These are phyloP conservation scores for Eucommia ulmoides DNA, from an alignment of 257 asterid species.

Conservation along the genomic window DNA sequence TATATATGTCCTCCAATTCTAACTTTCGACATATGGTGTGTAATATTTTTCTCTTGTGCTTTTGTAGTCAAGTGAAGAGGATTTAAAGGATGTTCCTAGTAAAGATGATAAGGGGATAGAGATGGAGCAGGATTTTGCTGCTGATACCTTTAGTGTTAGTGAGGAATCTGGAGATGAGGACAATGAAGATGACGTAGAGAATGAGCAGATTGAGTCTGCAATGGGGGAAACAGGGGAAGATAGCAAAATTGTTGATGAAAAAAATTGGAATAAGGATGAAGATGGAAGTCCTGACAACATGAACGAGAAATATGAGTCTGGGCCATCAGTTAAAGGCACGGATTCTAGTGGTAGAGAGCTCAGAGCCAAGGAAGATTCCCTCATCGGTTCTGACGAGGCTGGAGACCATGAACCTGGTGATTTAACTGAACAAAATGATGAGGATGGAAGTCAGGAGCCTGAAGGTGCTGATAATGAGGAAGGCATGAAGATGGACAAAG, in stretches of 20 bases:
- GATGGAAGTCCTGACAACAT: constrained; percentile 23
- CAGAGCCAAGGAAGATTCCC: constrained; percentile 61
- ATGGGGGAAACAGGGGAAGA: constrained; percentile 69
- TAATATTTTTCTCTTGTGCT: constrained; percentile 4
- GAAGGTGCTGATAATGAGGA: constrained; percentile 25
- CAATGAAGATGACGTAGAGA: constrained; percentile 39
- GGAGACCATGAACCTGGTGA: constrained; percentile 31
- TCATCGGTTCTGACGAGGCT: constrained; percentile 26
- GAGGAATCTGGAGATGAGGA: constrained; percentile 70
- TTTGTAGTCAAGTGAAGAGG: constrained; percentile 52
- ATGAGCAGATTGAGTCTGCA: constrained; percentile 62
- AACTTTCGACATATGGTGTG: too few species aligned
- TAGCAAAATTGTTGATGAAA: constrained; percentile 70
- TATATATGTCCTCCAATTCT: too few species aligned
- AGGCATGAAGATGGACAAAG: constrained; percentile 55
- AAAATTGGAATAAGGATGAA: constrained; percentile 35
- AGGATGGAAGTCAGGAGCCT: constrained; percentile 30
- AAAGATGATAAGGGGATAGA: constrained; percentile 77
- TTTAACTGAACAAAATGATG: constrained; percentile 27
- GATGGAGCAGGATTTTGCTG: constrained; percentile 85
- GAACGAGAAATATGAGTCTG: constrained; percentile 66
- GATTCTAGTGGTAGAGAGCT: constrained; percentile 47
- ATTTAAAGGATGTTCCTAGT: constrained; percentile 37
- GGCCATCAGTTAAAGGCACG: constrained; percentile 52
- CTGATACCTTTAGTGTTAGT: constrained; percentile 52